Percentiles rank a stretch among this genome's conserved stretches.
Evolutionary conservation across 352 stramenopile species (phyloP).

Genomic region (Phytophthora foliorum): DNA sequence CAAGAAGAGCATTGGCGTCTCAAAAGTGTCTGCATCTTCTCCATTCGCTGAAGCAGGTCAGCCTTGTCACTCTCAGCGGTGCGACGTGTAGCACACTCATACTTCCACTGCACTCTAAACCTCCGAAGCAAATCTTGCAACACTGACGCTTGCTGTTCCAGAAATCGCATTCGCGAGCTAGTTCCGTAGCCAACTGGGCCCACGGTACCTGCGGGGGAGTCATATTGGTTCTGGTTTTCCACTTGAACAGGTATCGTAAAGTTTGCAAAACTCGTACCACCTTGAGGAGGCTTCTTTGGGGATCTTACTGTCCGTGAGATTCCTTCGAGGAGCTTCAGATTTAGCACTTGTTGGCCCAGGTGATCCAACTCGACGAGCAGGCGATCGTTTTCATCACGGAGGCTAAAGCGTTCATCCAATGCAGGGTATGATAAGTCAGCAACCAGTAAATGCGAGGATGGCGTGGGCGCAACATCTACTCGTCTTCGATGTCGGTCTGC

Average conservation of each 20-base stretch:
- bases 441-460: background rate
- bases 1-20: conserved; percentile 43
- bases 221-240: conserved; percentile 23
- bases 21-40: conserved; percentile 42
- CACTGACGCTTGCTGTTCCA: conserved; percentile 61
- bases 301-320: conserved; percentile 29
- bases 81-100: conserved; percentile 45
- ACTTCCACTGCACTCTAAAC: conserved; percentile 64
- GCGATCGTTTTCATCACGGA: conserved; percentile 64
- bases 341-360: conserved; percentile 58
- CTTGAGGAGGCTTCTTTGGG: conserved; percentile 19
- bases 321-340: conserved; percentile 44
- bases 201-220: conserved; percentile 18
- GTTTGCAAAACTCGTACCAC: conserved; percentile 14
- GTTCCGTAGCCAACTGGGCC: conserved; percentile 35
- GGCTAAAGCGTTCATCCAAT: conserved; percentile 45
- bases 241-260: background rate
- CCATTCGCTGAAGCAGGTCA: conserved; percentile 51
- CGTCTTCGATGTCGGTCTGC: conserved; percentile 28
- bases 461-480: conserved; percentile 28
- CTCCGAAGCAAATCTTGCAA: conserved; percentile 61
- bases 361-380: conserved; percentile 50
- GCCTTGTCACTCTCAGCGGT: conserved; percentile 51
- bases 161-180: conserved; percentile 44
- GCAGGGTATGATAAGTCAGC: conserved; percentile 26